Evolutionary conservation across 2,329 filamentous ascomycete species (phyloP).

Genomic region (Aspergillus vadensis): DNA sequence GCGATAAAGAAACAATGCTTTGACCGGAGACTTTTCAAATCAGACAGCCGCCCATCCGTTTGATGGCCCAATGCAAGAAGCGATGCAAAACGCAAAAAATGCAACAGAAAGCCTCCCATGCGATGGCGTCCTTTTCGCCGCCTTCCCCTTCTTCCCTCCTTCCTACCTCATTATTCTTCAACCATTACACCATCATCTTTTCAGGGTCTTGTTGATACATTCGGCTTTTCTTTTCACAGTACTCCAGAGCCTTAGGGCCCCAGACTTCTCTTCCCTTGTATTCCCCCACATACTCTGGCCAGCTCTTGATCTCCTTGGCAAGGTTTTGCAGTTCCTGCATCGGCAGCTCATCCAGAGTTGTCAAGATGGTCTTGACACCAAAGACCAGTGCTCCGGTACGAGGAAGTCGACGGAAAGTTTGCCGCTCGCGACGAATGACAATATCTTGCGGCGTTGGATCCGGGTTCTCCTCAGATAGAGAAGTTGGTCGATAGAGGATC

Average conservation of each 20-base stretch:
- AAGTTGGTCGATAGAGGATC: constrained; percentile 49
- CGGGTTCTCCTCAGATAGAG: constrained; percentile 41
- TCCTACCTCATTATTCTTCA: neutral
- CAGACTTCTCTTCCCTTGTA: constrained; percentile 51
- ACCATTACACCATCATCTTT: constrained; percentile 22
- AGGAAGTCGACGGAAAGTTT: constrained; percentile 53
- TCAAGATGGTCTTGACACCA: constrained; percentile 52
- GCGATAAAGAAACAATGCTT: constrained; percentile 14
- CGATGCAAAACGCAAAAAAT: constrained; percentile 17
- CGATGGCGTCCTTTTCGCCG: neutral
- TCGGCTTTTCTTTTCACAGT: constrained; percentile 31
- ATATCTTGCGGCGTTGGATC: constrained; percentile 44
- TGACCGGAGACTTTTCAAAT: constrained; percentile 21
- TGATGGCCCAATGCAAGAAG: constrained; percentile 15
- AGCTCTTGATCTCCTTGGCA: constrained; percentile 47
- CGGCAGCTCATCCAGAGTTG: constrained; percentile 43
- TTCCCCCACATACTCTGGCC: constrained; percentile 47
- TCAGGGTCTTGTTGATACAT: constrained; percentile 13
- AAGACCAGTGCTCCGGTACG: constrained; percentile 51
- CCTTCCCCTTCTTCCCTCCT: constrained; percentile 16
- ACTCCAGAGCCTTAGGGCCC: constrained; percentile 44
- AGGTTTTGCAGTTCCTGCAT: constrained; percentile 46
- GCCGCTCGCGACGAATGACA: constrained; percentile 52
- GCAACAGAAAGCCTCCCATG: constrained; percentile 20
- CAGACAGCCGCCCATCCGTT: constrained; percentile 31